These are phyloP conservation scores for Breviolum minutum DNA, from an alignment of 73 alveolate genomes.

Conservation along the genomic window DNA sequence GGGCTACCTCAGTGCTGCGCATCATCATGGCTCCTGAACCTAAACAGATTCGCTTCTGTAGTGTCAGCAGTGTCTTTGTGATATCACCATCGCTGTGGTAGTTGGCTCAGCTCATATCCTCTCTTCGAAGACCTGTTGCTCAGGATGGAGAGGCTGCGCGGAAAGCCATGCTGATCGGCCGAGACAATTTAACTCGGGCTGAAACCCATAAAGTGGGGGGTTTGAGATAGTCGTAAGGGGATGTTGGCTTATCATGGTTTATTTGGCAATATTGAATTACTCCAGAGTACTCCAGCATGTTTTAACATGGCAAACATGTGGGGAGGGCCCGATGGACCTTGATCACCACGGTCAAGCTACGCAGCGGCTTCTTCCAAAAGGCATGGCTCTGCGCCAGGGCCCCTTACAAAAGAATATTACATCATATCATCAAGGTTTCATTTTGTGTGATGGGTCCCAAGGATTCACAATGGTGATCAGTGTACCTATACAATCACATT, in stretches of 20 bases:
- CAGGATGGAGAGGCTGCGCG: not conserved
- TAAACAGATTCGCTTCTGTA: too few relatives aligned
- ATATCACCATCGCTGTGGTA: too few relatives aligned
- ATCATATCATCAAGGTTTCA: too few relatives aligned
- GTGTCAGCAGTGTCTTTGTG: too few relatives aligned
- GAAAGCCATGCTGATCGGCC: not conserved
- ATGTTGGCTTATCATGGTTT: not conserved
- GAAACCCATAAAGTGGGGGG: conserved; percentile 3
- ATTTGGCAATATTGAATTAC: not conserved
- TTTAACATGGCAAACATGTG: too few relatives aligned
- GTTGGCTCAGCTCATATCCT: too few relatives aligned
- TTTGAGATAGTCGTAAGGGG: not conserved
- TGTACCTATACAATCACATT: too few relatives aligned
- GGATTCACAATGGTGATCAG: too few relatives aligned
- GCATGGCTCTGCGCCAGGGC: not conserved
- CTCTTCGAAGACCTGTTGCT: too few relatives aligned
- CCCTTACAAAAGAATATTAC: not conserved
- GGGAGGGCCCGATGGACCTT: not conserved
- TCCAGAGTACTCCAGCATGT: not conserved
- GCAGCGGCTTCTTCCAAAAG: not conserved
- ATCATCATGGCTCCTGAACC: too few relatives aligned
- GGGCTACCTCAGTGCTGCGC: too few relatives aligned
- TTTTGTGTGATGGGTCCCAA: too few relatives aligned
- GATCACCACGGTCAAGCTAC: conserved; percentile 42
- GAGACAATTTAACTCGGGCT: not conserved